Evolutionary conservation across 768 basidiomycete species (phyloP).

Genomic region (Lactarius sanguifluus): DNA sequence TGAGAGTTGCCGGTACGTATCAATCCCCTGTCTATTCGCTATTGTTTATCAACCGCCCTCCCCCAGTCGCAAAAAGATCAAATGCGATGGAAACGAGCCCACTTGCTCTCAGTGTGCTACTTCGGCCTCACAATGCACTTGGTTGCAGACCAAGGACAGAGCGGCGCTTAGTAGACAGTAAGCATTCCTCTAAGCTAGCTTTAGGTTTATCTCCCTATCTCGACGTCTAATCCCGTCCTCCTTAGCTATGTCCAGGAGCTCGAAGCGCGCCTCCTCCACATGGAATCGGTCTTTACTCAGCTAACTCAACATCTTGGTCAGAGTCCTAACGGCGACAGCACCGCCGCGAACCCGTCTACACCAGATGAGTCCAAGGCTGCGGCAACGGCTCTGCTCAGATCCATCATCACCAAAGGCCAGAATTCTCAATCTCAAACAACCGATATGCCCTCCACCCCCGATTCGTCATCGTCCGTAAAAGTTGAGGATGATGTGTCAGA

Average conservation of each 20-base stretch:
- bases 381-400: conserved; percentile 32
- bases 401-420: conserved; percentile 31
- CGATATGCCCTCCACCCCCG: conserved; percentile 34
- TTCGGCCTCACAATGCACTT: conserved; percentile 77
- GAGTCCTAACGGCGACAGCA: conserved; percentile 39
- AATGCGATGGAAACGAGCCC: conserved; percentile 87
- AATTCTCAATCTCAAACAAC: conserved; percentile 20
- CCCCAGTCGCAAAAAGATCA: conserved; percentile 85
- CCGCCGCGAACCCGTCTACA: conserved; percentile 23
- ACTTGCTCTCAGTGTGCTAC: conserved; percentile 79
- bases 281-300: conserved; percentile 85
- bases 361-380: conserved; percentile 18
- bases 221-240: conserved; percentile 3
- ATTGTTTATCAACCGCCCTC: conserved; percentile 28
- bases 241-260: conserved; percentile 87
- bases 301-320: conserved; percentile 75
- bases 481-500: conserved; percentile 77
- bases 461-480: conserved; percentile 50
- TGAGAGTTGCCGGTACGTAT: conserved; percentile 77
- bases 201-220: conserved; percentile 29
- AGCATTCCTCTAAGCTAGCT: conserved; percentile 37
- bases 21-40: conserved; percentile 27
- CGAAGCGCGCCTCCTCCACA: conserved; percentile 81
- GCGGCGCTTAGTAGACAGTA: conserved; percentile 89
- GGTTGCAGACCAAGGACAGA: conserved; percentile 90